Evolutionary conservation across 2,329 filamentous ascomycete genomes (phyloP), one percentile per base, ranked within the genome.

Genomic region (Ophiosphaerella narmari): DNA sequence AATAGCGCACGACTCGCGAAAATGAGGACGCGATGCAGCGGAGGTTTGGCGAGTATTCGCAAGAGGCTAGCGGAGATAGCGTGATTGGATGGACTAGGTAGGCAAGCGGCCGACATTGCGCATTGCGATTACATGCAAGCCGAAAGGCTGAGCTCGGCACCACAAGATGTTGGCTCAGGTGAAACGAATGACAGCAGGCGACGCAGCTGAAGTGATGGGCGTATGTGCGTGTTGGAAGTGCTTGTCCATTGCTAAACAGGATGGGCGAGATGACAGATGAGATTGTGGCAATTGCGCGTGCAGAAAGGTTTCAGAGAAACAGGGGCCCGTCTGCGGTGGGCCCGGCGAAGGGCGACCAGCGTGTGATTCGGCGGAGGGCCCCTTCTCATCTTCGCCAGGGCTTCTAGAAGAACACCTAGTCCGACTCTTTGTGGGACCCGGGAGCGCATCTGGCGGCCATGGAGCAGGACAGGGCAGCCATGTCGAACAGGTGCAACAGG

Each of bases 341-440:
- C 53, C 54, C 61, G 50, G 54, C 53, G 56, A 41, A 46, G 48
- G 50, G 54, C 53, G 56, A 41, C 43, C 47, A 43, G 50, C 42
- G 39, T 39, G 31, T 59, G 54, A 52, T 52, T 53, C 48, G 57
- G 50, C 60, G 36, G 26, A 41, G 57, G 59, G 56, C 59, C 60
- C 65, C 61, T 60, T 64, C 61, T 61, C 59, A 66, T 65, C 60
- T 72, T 70, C 64, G 50, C 63, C 58, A 62, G 53, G 50, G 54
- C 68, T 74, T 74, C 71, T 73, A 69, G 71, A 74, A 74, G 57
- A 57, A 60, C 43, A 55, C 62, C 66, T 67, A 71, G 66, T 62
- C 57, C 60, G 49, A 54, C 48, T 51, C 34, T 48, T 4, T 38
- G 54, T 62, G 57, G 55, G 60, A 63, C 7, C 59, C 54, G 61